Base-by-base conservation (phyloP, 495 filamentous ascomycete genomes). In the Immersiella caudata region DNA sequence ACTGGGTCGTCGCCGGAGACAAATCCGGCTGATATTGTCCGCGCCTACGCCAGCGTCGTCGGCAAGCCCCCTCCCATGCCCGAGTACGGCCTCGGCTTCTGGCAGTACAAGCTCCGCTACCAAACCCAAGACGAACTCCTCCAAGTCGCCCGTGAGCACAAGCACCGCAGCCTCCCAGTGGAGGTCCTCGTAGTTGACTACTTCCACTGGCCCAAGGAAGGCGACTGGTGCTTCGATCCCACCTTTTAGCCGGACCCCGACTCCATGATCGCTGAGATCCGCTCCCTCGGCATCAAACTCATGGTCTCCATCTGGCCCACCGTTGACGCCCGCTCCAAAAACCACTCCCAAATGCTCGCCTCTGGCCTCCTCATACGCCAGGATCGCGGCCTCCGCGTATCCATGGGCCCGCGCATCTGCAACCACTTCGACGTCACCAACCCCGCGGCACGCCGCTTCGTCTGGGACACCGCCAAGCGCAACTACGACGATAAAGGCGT, bases 241-340 rank as follows among this genome's bases (percentile, higher is more conserved):
- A 74, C 78, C 27, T 87, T 80, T 70, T 88, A 84, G 85, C 86
- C 86, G 7, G 83, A 88, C 69, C 65, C 68, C 12, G 66, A 82
- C 58, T 82, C 83, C 25, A 87, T 88, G 85, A 75, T 88, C 35
- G 70, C 75, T 49, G 85, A 87, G 71, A 80, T 87, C 6, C 74
- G 83, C 46, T 75, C 78, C 4, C 71, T 87, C 58, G 77, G 80
- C 18, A 78, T 87, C 57, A 82, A 87, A 63, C 78, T 86, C 7
- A 86, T 88, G 84, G 85, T 88, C 29, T 87, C 85, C 0, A 79
- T 69, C 27, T 88, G 84, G 85, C 86, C 86, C 0, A 86, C 83
- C 0, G 84, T 88, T 24, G 85, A 88, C 59, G 79, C 74, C 16
- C 68, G 71, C 21, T 84, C 80, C 0, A 78, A 82, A 56, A 86